Conservation (phyloP, 1,284 basidiomycete genomes). For the Ustilago hordei region DNA sequence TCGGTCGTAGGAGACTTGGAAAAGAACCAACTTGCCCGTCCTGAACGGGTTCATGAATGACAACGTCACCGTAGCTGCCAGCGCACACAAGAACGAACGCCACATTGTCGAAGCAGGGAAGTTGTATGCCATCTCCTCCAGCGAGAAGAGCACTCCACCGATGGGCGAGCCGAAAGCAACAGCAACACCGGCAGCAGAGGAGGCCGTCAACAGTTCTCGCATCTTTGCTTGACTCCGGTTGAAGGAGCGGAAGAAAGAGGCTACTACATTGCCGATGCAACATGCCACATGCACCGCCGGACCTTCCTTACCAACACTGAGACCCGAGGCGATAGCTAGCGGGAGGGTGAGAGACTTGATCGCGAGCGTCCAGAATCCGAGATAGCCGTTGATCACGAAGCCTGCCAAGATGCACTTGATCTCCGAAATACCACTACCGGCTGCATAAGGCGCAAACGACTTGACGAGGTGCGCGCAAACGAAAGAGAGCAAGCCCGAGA, state of each 20-base stretch:
- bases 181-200: conserved; percentile 95
- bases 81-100: conserved; percentile 94
- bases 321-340: conserved; percentile 89
- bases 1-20: conserved; percentile 96
- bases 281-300: conserved; percentile 98
- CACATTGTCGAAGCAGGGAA: conserved; percentile 99
- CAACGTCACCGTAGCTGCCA: conserved; percentile 94
- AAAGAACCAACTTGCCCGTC: conserved; percentile 96
- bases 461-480: conserved; percentile 83
- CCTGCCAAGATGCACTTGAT: conserved; percentile 98
- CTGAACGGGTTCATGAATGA: conserved; percentile 99
- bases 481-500: conserved; percentile 74
- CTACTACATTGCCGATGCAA: conserved; percentile 89
- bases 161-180: conserved; percentile 98
- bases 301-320: conserved; percentile 98
- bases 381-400: conserved; percentile 94
- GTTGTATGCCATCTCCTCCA: conserved; percentile 83
- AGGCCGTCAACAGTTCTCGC: conserved; percentile 93
- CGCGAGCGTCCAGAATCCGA: conserved; percentile 88
- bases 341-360: conserved; percentile 92
- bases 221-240: conserved; percentile 92
- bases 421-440: conserved; percentile 97
- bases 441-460: conserved; percentile 91
- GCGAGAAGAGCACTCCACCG: conserved; percentile 91
- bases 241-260: conserved; percentile 83